phyloP scores from a whole-genome alignment of 169 alveolate species.

The Eimeria praecox region DNA sequence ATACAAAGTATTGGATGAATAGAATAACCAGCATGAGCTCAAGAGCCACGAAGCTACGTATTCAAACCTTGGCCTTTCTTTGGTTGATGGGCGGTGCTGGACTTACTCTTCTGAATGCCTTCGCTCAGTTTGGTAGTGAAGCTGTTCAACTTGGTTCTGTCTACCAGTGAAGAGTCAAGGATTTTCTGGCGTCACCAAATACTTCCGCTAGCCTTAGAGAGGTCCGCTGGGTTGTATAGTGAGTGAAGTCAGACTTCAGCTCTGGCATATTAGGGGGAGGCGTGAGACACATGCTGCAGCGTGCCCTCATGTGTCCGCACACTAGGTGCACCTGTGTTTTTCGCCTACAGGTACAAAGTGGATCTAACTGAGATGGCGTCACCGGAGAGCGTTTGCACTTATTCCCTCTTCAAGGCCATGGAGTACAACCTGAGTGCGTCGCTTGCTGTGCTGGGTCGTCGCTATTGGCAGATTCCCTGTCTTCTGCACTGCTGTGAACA shows the following conservation, averaged over 20 bases:
- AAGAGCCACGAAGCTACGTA: neutral
- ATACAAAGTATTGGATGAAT: neutral
- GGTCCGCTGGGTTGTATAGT: neutral
- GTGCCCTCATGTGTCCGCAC: neutral
- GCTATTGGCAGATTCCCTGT: neutral
- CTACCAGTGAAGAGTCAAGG: slow-evolving; percentile 70
- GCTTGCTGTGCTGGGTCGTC: neutral
- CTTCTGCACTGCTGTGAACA: neutral
- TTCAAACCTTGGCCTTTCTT: neutral
- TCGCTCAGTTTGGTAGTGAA: slow-evolving; percentile 62
- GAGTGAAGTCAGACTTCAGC: neutral
- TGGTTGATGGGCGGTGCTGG: neutral
- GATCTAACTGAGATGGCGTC: slow-evolving; percentile 62
- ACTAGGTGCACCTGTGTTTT: neutral
- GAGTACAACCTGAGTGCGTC: slow-evolving; percentile 75
- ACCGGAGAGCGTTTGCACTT: slow-evolving; percentile 70
- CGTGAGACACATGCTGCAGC: neutral
- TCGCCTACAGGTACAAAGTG: slow-evolving; percentile 63
- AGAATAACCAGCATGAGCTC: neutral
- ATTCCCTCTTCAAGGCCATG: slow-evolving; percentile 82
- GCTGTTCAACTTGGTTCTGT: slow-evolving; percentile 78
- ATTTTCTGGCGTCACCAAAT: slow-evolving; percentile 78
- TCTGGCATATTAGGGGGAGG: neutral
- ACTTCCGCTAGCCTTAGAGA: slow-evolving; percentile 76
- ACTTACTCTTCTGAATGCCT: slow-evolving; percentile 3